phyloP scores from a whole-genome alignment of 2,329 filamentous ascomycete species.

The Trichoderma koningii region DNA sequence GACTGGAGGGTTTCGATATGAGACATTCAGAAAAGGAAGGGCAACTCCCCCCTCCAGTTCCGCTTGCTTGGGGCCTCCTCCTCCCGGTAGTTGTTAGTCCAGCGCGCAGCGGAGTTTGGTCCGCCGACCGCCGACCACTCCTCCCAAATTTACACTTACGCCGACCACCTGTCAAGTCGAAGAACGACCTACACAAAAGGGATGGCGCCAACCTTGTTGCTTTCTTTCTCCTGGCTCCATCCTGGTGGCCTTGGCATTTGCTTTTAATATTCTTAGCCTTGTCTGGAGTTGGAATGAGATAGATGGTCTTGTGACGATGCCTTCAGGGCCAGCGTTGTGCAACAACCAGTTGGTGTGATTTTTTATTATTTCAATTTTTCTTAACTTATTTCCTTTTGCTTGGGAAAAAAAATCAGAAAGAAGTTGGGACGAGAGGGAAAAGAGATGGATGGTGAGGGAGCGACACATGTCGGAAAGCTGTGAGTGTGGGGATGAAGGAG shows the following conservation, averaged over 20 bases:
- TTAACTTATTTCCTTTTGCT: conserved; percentile 13
- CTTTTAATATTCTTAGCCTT: conserved; percentile 29
- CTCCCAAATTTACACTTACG: conserved; percentile 24
- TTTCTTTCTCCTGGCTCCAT: conserved; percentile 27
- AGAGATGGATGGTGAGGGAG: conserved; percentile 19
- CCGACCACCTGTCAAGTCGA: conserved; percentile 12
- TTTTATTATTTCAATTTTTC: not conserved
- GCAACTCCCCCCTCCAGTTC: not conserved
- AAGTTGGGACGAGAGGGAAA: not conserved
- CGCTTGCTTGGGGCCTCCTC: not conserved
- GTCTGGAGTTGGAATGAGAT: conserved; percentile 28
- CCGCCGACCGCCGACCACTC: conserved; percentile 15
- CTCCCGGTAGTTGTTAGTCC: conserved; percentile 8
- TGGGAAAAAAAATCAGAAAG: not conserved
- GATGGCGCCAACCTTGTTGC: conserved; percentile 25
- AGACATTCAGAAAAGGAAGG: not conserved
- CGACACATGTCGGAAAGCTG: not conserved
- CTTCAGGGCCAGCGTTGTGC: conserved; percentile 24
- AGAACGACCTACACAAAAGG: not conserved
- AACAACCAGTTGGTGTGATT: conserved; percentile 18
- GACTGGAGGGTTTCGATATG: conserved; percentile 4
- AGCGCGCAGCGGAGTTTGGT: conserved; percentile 4
- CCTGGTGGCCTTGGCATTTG: conserved; percentile 27
- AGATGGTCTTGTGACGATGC: conserved; percentile 25
- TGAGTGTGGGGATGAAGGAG: not conserved